Evolutionary conservation across 805 yeast species (phyloP).

Genomic region (Zygosaccharomyces lentus): DNA sequence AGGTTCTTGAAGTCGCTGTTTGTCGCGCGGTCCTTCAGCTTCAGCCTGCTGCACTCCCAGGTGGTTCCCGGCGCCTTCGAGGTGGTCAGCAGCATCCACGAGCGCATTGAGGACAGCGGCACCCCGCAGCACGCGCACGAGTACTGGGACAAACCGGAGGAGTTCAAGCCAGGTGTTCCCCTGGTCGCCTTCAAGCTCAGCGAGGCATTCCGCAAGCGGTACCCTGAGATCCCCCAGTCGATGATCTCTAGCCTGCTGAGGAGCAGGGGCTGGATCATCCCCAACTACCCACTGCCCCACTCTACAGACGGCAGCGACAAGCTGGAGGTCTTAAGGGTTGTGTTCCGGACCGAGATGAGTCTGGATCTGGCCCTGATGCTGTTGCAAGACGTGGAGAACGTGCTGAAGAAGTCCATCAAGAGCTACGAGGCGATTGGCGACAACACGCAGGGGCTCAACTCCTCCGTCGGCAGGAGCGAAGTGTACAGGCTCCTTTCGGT

Average conservation of each 20-base stretch:
- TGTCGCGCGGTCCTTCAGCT: conserved; percentile 61
- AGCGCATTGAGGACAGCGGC: conserved; percentile 40
- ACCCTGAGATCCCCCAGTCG: conserved; percentile 81
- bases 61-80: conserved; percentile 65
- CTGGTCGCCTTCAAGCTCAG: conserved; percentile 83
- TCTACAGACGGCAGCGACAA: conserved; percentile 42
- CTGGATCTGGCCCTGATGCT: conserved; percentile 36
- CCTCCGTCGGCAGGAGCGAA: conserved; percentile 11
- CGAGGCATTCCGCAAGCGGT: conserved; percentile 48
- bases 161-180: conserved; percentile 74
- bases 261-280: conserved; percentile 79
- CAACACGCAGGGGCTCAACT: conserved; percentile 5
- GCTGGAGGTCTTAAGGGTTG: conserved; percentile 76
- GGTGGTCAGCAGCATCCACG: conserved; percentile 74
- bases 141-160: conserved; percentile 38
- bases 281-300: conserved; percentile 80
- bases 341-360: conserved; percentile 67
- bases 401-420: conserved; percentile 18
- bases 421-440: conserved; percentile 18
- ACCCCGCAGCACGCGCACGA: conserved; percentile 22
- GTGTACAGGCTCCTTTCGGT: conserved; percentile 23
- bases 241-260: conserved; percentile 68
- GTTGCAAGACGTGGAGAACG: conserved; percentile 23
- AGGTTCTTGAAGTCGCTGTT: conserved; percentile 58
- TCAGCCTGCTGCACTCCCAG: conserved; percentile 47